Evolutionary conservation across 1,284 basidiomycete species (phyloP), one percentile per base, ranked within the genome.

Genomic region (Malassezia slooffiae): DNA sequence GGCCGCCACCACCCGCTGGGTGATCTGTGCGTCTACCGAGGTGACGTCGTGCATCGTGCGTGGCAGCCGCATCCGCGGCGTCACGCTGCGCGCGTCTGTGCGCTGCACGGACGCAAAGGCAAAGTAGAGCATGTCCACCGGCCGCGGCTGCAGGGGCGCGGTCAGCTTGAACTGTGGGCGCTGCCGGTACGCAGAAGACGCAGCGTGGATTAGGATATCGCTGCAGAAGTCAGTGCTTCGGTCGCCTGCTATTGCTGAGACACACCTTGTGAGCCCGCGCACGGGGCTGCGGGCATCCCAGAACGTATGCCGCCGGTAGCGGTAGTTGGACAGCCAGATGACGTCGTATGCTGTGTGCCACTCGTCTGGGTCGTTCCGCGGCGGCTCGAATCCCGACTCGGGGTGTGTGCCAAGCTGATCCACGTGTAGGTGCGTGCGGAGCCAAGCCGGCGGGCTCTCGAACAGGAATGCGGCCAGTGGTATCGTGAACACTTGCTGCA

Each of bases 341-440:
- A 64, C 56, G 34, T 65, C 62, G 26, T 60, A 33, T 29, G 56
- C 59, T 5, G 58, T 58, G 34, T 67, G 64, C 64, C 64, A 67
- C 38, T 62, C 59, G 2, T 54, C 57, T n/a, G 56, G 52, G n/a
- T 60, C 55, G 38, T 50, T 58, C 1, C 27, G 33, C 2, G 58
- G 62, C 48, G 52, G n/a, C 26, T 17, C 9, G 10, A 5, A 20
- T 24, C 22, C 26, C 5, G 26, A 22, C 19, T 20, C n/a, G 57
- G 42, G 1, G 52, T 47, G 28, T 60, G 47, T 48, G 2, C 54
- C 48, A 3, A 16, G 41, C 2, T 46, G 38, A 1, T 46, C 38
- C 1, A 67, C 41, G 3, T 46, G 41, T 5, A 67, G 34, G 2
- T 50, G 44, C 0, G 36, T 23, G 1, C 60, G 41, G 0, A 63